A percentile compares a stretch with the other conserved stretches of the same genome.
Evolutionary conservation across 257 asterid species (phyloP).

Genomic region (Solanum ossicruentum): DNA sequence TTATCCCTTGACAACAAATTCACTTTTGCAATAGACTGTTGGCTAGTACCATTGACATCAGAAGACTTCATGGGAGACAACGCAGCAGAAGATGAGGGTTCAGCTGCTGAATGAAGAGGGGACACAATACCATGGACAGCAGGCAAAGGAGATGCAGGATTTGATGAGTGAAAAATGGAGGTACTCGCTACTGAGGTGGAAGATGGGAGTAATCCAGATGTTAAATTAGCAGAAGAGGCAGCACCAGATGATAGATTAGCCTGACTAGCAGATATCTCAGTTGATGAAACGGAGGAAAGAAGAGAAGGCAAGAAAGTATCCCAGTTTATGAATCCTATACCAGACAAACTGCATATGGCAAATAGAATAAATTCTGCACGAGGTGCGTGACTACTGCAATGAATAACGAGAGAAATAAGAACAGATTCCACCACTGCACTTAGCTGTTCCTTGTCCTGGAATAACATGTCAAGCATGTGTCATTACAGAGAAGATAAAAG

Average conservation of each 20-base stretch:
- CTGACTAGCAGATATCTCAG: conserved; percentile 59
- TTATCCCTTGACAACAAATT: conserved; percentile 40
- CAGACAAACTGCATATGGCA: conserved; percentile 67
- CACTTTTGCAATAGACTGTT: conserved; percentile 35
- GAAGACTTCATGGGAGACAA: conserved; percentile 65
- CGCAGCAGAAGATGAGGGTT: conserved; percentile 51
- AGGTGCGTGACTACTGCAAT: conserved; percentile 87
- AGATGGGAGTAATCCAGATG: conserved; percentile 56
- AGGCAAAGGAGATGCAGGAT: conserved; percentile 83
- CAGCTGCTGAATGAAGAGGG: conserved; percentile 70
- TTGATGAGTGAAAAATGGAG: conserved; percentile 57
- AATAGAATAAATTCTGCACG: conserved; percentile 89
- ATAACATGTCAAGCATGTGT: not conserved
- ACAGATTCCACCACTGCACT: conserved; percentile 71
- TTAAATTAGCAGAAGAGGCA: conserved; percentile 41
- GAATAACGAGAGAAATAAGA: conserved; percentile 66
- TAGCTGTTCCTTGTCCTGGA: conserved; percentile 83
- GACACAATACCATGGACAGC: conserved; percentile 82
- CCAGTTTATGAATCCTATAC: conserved; percentile 74
- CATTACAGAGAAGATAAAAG: not conserved
- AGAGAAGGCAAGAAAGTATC: conserved; percentile 85
- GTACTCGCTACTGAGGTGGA: conserved; percentile 36
- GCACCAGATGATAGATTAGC: conserved; percentile 46
- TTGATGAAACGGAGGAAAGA: conserved; percentile 76
- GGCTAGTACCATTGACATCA: conserved; percentile 40